Conservation (phyloP, 2,329 filamentous ascomycete genomes). For the Diplocarpon mali region DNA sequence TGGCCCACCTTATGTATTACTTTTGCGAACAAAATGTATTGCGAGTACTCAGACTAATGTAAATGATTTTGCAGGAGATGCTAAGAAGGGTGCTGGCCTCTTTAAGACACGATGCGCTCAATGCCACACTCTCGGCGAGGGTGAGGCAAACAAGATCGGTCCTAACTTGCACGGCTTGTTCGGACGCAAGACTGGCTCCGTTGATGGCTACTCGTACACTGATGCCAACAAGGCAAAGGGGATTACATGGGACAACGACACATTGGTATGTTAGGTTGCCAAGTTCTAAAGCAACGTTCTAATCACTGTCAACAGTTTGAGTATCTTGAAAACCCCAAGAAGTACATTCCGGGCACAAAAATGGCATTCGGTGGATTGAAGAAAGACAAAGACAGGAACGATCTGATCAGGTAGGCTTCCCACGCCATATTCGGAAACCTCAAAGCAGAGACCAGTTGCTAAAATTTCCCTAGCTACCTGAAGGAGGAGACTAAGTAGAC, state of each 20-base stretch:
- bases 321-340: conserved; percentile 99
- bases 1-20: not conserved
- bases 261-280: conserved; percentile 50
- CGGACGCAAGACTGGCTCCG: conserved; percentile 85
- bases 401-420: conserved; percentile 81
- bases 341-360: conserved; percentile 99
- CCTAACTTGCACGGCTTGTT: conserved; percentile 96
- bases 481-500: conserved; percentile 59
- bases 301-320: conserved; percentile 50
- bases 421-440: not conserved
- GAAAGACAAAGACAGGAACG: conserved; percentile 99
- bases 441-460: conserved; percentile 1
- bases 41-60: conserved; percentile 23
- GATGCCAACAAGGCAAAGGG: conserved; percentile 99
- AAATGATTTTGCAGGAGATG: conserved; percentile 54
- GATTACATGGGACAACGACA: conserved; percentile 75
- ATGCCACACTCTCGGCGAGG: conserved; percentile 91
- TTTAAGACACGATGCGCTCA: conserved; percentile 99
- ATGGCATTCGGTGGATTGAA: conserved; percentile 99
- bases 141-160: conserved; percentile 95
- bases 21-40: not conserved
- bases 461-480: conserved; percentile 44
- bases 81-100: conserved; percentile 93
- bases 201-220: conserved; percentile 92
- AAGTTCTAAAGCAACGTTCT: not conserved